Conservation (phyloP, 2,329 filamentous ascomycete genomes). For the Lachnellula subtilissima region DNA sequence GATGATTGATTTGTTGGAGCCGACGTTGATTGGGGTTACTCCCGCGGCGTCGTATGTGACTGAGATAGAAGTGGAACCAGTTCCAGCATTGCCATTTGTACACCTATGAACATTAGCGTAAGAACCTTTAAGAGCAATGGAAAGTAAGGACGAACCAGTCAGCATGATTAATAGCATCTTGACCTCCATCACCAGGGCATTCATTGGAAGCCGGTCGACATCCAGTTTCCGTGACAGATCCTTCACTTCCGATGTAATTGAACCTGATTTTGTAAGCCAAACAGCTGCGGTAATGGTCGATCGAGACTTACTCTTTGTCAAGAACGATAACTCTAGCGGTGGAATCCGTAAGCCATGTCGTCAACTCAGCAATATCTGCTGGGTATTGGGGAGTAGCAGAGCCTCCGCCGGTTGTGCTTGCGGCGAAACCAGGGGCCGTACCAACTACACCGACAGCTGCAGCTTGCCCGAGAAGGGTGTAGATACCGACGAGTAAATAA, state of each 20-base stretch:
- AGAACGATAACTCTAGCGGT: slow-evolving; percentile 54
- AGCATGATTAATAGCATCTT: slow-evolving; percentile 54
- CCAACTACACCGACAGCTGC: slow-evolving; percentile 13
- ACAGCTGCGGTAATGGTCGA: background rate
- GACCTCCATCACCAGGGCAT: slow-evolving; percentile 36
- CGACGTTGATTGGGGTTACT: slow-evolving; percentile 20
- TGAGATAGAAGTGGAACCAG: background rate
- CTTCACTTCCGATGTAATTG: slow-evolving; percentile 49
- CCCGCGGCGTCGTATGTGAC: slow-evolving; percentile 26
- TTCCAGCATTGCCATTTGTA: slow-evolving; percentile 35
- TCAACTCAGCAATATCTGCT: slow-evolving; percentile 48
- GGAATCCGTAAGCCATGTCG: slow-evolving; percentile 52
- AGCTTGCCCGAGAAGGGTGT: background rate
- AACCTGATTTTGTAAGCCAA: slow-evolving; percentile 32
- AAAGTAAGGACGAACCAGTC: background rate
- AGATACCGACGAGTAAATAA: background rate
- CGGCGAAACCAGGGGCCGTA: slow-evolving; percentile 17
- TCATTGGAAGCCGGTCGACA: slow-evolving; percentile 50
- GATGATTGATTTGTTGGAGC: slow-evolving; percentile 26
- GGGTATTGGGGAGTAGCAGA: slow-evolving; percentile 49
- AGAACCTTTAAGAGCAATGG: background rate
- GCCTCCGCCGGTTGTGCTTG: slow-evolving; percentile 56
- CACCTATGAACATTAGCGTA: background rate
- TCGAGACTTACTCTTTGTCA: slow-evolving; percentile 37
- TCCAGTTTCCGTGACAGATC: slow-evolving; percentile 31